Evolutionary conservation across 371 early-diverging fungal species (phyloP).

Genomic region (Rhizopus arrhizus): DNA sequence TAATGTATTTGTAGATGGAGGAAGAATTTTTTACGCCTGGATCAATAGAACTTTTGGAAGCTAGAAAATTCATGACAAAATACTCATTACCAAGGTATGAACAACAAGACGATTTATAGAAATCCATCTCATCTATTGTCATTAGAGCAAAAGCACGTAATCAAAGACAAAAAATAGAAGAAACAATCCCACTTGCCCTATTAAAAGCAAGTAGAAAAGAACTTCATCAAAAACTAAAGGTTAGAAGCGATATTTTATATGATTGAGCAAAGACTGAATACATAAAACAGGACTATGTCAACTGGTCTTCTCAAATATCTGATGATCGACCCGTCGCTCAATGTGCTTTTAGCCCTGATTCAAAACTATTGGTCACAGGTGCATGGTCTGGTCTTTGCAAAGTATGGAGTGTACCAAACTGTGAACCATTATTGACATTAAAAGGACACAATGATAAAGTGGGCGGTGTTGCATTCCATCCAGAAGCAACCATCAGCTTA

Average conservation of each 20-base stretch:
- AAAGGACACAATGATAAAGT: conserved; percentile 87
- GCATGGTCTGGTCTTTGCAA: conserved; percentile 86
- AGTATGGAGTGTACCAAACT: conserved; percentile 85
- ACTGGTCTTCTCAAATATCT: conserved; percentile 84
- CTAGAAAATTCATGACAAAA: conserved; percentile 72
- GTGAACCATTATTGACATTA: conserved; percentile 59
- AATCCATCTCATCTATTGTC: no score
- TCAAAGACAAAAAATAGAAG: conserved; percentile 67
- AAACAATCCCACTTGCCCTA: conserved; percentile 69
- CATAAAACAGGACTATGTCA: conserved; percentile 53
- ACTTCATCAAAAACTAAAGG: conserved; percentile 71
- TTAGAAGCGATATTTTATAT: conserved; percentile 21
- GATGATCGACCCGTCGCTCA: conserved; percentile 89
- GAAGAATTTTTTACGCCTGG: conserved; percentile 93
- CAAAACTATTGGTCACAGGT: conserved; percentile 76
- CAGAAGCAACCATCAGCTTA: conserved; percentile 70
- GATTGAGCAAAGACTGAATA: background rate
- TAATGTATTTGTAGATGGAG: conserved; percentile 18
- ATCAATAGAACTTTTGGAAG: conserved; percentile 65
- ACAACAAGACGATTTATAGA: background rate
- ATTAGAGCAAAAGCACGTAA: conserved; percentile 76
- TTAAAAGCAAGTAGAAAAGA: conserved; percentile 81
- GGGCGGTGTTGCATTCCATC: conserved; percentile 89
- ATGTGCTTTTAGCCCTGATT: conserved; percentile 82
- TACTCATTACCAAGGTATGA: conserved; percentile 79